These are phyloP conservation scores for Boletus reticuloceps DNA, from an alignment of 768 basidiomycete species.

Conservation along the genomic window DNA sequence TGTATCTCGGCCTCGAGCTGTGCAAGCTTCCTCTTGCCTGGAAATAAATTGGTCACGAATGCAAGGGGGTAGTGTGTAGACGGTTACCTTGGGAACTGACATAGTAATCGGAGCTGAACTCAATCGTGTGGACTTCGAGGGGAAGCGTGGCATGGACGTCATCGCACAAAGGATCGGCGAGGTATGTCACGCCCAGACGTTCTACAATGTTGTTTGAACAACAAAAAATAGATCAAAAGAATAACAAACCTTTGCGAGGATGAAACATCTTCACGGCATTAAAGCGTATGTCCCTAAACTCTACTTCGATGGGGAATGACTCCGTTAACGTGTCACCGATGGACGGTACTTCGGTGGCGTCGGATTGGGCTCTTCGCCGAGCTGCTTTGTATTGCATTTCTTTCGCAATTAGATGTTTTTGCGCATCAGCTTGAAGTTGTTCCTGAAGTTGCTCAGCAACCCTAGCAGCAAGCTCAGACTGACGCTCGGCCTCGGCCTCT, in stretches of 20 bases:
- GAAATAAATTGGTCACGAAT: not conserved
- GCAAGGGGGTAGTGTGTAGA: not conserved
- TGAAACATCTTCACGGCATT: slow-evolving; percentile 69
- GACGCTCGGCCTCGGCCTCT: slow-evolving; percentile 51
- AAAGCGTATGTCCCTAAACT: slow-evolving; percentile 58
- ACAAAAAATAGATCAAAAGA: not conserved
- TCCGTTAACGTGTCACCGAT: slow-evolving; percentile 54
- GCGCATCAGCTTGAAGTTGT: slow-evolving; percentile 63
- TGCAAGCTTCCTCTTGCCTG: slow-evolving; percentile 67
- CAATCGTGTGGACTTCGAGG: slow-evolving; percentile 65
- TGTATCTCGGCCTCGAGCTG: slow-evolving; percentile 66
- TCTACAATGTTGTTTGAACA: slow-evolving; percentile 36
- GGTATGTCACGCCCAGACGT: slow-evolving; percentile 62
- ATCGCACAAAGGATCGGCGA: slow-evolving; percentile 75
- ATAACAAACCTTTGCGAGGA: slow-evolving; percentile 56
- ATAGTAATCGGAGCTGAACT: slow-evolving; percentile 71
- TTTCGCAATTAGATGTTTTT: slow-evolving; percentile 47
- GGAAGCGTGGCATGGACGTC: slow-evolving; percentile 55
- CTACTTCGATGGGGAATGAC: slow-evolving; percentile 56
- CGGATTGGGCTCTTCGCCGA: slow-evolving; percentile 65
- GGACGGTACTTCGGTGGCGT: slow-evolving; percentile 62
- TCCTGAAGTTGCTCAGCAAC: slow-evolving; percentile 60
- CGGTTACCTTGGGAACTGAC: slow-evolving; percentile 54
- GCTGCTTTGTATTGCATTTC: slow-evolving; percentile 49
- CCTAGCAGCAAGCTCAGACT: slow-evolving; percentile 49